Base-by-base conservation (phyloP, 768 basidiomycete species). In the Clathrus columnatus region DNA sequence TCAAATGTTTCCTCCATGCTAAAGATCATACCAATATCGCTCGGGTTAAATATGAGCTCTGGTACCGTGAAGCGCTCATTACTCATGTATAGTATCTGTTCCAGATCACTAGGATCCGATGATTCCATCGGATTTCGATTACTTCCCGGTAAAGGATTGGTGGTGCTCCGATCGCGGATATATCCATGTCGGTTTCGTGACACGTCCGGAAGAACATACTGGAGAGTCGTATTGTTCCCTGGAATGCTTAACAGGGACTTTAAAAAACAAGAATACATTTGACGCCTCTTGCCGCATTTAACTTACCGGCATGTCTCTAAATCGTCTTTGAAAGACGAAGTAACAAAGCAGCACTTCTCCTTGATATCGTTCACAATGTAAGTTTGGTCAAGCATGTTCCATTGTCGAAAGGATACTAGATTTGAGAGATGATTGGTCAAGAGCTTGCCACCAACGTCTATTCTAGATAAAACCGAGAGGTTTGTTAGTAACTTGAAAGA, bases 311-410 rank as follows among this genome's bases (percentile, higher is more conserved):
- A 89, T 7, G 69, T 69, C 68, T 92, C 86, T 55, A 91, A 71
- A 69, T 96, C 92, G 47, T 68, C 65, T 57, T 74, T 75, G 72
- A 87, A 93, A 63, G 83, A 23, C 6, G 57, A 28, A 11, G 90
- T 83, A 54, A 95, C 85, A 68, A 85, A 96, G 70, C 91, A 93
- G 66, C 91, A 93, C 16, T 80, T 69, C 68, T 97, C 92, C 68
- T 95, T 93, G 63, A 91, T 86, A 63, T 87, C 80, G 71, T 95
- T 93, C 75, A 96, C 85, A 65, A 97, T 87, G 67, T 86, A 82
- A 2, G 91, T 94, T 68, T 97, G 87, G 64, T 96, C 92, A 84
- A 94, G 93, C 89, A 97, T 91, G 68, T 97, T 91, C 89, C 91
- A 97, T 65, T 97, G 94, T 44, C 95, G 84, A 68, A 88, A 97